phyloP scores from a whole-genome alignment of 495 filamentous ascomycete species.

The Saxophila tyrrhenica region DNA sequence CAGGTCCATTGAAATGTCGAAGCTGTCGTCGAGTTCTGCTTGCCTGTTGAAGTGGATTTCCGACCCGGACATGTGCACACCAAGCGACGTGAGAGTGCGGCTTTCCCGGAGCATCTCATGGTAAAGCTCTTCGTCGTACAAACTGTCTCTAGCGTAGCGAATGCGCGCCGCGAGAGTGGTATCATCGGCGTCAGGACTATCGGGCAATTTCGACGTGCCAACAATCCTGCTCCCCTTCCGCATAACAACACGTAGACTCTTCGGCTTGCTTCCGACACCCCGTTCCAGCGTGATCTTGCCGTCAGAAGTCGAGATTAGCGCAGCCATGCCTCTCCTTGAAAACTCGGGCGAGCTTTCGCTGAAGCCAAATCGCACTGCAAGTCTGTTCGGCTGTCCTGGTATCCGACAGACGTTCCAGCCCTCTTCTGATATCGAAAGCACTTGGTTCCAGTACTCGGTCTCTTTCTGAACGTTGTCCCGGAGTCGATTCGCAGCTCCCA shows the following conservation, averaged over 20 bases:
- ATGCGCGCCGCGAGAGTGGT: slow-evolving; percentile 53
- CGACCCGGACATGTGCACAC: slow-evolving; percentile 50
- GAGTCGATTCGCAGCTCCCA: slow-evolving; percentile 60
- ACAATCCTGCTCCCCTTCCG: slow-evolving; percentile 33
- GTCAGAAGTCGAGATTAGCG: slow-evolving; percentile 60
- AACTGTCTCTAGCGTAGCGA: slow-evolving; percentile 69
- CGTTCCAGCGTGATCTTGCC: slow-evolving; percentile 66
- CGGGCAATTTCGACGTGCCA: slow-evolving; percentile 43
- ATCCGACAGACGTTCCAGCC: slow-evolving; percentile 74
- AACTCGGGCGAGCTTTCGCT: slow-evolving; percentile 65
- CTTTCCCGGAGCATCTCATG: slow-evolving; percentile 79
- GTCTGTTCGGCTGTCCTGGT: slow-evolving; percentile 50
- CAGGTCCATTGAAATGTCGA: slow-evolving; percentile 11
- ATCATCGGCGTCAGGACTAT: slow-evolving; percentile 22
- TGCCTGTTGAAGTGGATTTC: slow-evolving; percentile 32
- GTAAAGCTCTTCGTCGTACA: slow-evolving; percentile 90
- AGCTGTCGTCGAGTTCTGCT: neutral
- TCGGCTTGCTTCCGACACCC: slow-evolving; percentile 46
- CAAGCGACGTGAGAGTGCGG: slow-evolving; percentile 50
- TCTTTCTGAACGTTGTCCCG: slow-evolving; percentile 67
- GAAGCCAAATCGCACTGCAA: slow-evolving; percentile 85
- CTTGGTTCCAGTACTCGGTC: slow-evolving; percentile 76
- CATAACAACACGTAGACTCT: slow-evolving; percentile 53
- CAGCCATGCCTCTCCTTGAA: slow-evolving; percentile 63
- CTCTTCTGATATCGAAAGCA: slow-evolving; percentile 64